phyloP scores from a whole-genome alignment of 2,329 filamentous ascomycete species.

The Aspergillus sojae region DNA sequence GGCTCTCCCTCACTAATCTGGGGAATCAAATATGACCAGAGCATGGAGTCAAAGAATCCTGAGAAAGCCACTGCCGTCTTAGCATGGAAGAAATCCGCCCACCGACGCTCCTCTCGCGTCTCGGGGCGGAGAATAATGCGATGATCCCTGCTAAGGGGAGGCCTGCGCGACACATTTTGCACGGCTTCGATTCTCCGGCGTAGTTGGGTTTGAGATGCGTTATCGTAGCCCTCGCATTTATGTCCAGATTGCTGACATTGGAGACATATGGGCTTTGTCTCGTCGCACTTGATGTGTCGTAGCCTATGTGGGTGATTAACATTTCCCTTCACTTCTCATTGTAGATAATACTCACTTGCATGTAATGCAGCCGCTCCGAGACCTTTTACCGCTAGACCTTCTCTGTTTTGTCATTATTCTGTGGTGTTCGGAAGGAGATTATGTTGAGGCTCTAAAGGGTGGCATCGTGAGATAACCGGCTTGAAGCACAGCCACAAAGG shows the following conservation, averaged over 20 bases:
- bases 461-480: not conserved
- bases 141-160: constrained; percentile 16
- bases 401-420: not conserved
- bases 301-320: constrained; percentile 40
- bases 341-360: constrained; percentile 52
- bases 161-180: not conserved
- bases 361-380: constrained; percentile 51
- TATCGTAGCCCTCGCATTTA: constrained; percentile 59
- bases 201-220: constrained; percentile 19
- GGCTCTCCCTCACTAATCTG: constrained; percentile 51
- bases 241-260: constrained; percentile 59
- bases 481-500: not conserved
- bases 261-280: constrained; percentile 56
- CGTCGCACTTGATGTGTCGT: constrained; percentile 61
- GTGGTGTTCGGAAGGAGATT: not conserved
- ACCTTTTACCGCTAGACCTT: constrained; percentile 8
- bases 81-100: constrained; percentile 46
- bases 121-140: constrained; percentile 24
- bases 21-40: constrained; percentile 45
- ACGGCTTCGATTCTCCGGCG: constrained; percentile 10
- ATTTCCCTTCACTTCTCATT: not conserved
- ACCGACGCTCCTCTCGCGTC: constrained; percentile 36
- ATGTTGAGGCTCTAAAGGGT: not conserved
- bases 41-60: constrained; percentile 41
- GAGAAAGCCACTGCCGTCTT: constrained; percentile 48